A percentile compares a stretch with the other conserved stretches of the same genome.
Conservation (phyloP, 2,329 filamentous ascomycete species). For the Aspergillus sergii region DNA sequence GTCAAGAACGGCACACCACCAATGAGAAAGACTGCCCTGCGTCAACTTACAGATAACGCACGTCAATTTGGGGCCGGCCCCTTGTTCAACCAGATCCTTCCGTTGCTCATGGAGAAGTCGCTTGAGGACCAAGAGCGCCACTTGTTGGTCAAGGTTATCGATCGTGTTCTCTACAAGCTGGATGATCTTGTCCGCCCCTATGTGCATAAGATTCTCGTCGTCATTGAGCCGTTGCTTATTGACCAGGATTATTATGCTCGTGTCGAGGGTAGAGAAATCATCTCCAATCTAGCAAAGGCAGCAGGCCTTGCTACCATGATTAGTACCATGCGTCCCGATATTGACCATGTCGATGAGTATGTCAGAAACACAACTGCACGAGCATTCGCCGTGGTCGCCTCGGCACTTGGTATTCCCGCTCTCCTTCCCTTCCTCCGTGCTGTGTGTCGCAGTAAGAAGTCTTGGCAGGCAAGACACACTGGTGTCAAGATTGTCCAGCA, state of each 20-base stretch:
- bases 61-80: constrained; percentile 92
- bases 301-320: constrained; percentile 98
- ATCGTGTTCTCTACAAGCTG: constrained; percentile 96
- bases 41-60: constrained; percentile 96
- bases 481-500: constrained; percentile 99
- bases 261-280: constrained; percentile 97
- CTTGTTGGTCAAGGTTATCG: constrained; percentile 97
- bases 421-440: constrained; percentile 92
- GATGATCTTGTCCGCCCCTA: constrained; percentile 95
- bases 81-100: constrained; percentile 96
- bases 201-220: constrained; percentile 96
- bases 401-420: constrained; percentile 91
- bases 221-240: constrained; percentile 98
- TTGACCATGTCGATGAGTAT: constrained; percentile 97
- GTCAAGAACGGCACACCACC: constrained; percentile 99
- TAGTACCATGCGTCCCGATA: constrained; percentile 97
- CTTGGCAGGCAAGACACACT: constrained; percentile 96
- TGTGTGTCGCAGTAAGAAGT: constrained; percentile 97
- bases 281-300: constrained; percentile 95
- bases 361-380: constrained; percentile 96
- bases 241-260: constrained; percentile 99
- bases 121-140: constrained; percentile 97
- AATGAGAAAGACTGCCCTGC: constrained; percentile 96
- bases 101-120: constrained; percentile 96
- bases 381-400: constrained; percentile 96